Evolutionary conservation across 1,284 basidiomycete species (phyloP).

Genomic region (Sanghuangporus baumii): DNA sequence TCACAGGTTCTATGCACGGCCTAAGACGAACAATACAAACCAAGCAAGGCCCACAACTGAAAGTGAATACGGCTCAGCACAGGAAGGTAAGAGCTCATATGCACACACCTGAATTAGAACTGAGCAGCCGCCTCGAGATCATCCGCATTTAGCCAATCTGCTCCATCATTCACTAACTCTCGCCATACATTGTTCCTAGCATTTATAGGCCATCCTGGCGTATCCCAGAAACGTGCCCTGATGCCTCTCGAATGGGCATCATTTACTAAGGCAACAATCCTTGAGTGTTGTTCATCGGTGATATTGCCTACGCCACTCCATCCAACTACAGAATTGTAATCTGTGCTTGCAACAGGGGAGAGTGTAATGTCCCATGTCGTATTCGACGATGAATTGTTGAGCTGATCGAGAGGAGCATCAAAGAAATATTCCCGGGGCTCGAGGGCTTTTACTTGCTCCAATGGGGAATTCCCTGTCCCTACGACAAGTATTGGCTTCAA

Average conservation of each 20-base stretch:
- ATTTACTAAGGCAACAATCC: slow-evolving; percentile 34
- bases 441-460: slow-evolving; percentile 40
- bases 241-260: slow-evolving; percentile 43
- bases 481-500: slow-evolving; percentile 39
- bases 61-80: background rate
- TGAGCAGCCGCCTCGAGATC: slow-evolving; percentile 41
- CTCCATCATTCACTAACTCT: slow-evolving; percentile 37
- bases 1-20: too few species aligned
- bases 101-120: slow-evolving; percentile 28
- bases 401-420: slow-evolving; percentile 43
- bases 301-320: slow-evolving; percentile 44
- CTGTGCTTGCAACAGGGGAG: slow-evolving; percentile 46
- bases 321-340: slow-evolving; percentile 41
- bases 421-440: slow-evolving; percentile 47
- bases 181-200: slow-evolving; percentile 41
- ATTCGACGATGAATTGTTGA: slow-evolving; percentile 32
- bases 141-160: slow-evolving; percentile 52
- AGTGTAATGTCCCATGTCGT: slow-evolving; percentile 38
- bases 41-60: too few species aligned
- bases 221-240: slow-evolving; percentile 47
- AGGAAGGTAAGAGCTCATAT: background rate
- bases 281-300: slow-evolving; percentile 32
- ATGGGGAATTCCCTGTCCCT: slow-evolving; percentile 53
- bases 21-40: too few species aligned
- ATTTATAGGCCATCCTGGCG: slow-evolving; percentile 43